A percentile compares a stretch with the other conserved stretches of the same genome.
phyloP scores from a whole-genome alignment of 78 protist genomes.

The Carpediemonas membranifera region DNA sequence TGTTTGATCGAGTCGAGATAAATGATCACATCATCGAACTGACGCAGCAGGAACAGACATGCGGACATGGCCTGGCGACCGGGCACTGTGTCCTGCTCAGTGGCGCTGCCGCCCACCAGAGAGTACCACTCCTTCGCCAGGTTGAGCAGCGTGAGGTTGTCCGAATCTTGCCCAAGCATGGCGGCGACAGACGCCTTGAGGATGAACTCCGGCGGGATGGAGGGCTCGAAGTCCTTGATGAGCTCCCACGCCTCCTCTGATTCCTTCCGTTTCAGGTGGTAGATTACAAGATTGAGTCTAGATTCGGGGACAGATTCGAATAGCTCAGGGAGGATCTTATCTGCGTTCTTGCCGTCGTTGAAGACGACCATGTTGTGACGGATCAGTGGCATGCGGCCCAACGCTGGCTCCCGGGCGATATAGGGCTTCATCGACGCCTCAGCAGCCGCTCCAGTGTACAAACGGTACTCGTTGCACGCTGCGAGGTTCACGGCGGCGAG shows the following conservation, averaged over 20 bases:
- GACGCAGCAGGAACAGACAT: conserved; percentile 50
- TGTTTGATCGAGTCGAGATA: conserved; percentile 59
- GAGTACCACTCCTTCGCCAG: conserved; percentile 61
- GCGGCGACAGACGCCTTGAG: conserved; percentile 30
- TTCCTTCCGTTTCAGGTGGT: conserved; percentile 48
- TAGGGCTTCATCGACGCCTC: too few species aligned
- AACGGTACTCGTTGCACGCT: too few species aligned
- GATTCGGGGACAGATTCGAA: conserved; percentile 64
- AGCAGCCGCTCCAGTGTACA: too few species aligned
- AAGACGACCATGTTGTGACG: too few species aligned
- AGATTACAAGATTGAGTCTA: conserved; percentile 60
- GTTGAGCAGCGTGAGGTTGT: conserved; percentile 28
- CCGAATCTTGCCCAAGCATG: neutral
- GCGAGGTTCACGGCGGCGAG: too few species aligned
- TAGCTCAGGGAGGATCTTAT: conserved; percentile 55
- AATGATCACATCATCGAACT: conserved; percentile 65
- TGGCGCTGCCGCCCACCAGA: conserved; percentile 52
- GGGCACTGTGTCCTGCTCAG: conserved; percentile 71
- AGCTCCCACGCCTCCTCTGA: conserved; percentile 54
- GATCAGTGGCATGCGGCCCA: too few species aligned
- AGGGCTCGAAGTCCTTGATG: conserved; percentile 59
- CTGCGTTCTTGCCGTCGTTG: too few species aligned
- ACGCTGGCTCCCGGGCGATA: too few species aligned
- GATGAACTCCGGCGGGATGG: conserved; percentile 57
- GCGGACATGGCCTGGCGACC: conserved; percentile 78